A percentile compares a stretch with the other conserved stretches of the same genome.
These are phyloP conservation scores for Penicillium nordicum DNA, from an alignment of 2,329 filamentous ascomycete genomes.

Conservation along the genomic window DNA sequence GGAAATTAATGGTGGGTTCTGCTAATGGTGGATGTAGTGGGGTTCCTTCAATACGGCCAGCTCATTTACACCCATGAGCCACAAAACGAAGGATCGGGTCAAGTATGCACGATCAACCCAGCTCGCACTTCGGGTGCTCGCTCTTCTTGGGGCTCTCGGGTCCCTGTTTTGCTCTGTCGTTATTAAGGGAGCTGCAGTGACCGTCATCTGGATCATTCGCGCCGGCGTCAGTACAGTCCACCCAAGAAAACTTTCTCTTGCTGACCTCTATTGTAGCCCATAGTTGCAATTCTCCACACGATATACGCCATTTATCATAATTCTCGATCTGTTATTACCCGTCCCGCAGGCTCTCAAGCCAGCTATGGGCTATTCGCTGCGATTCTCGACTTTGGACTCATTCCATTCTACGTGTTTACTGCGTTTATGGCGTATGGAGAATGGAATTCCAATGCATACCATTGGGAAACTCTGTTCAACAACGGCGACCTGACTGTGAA, in stretches of 20 bases:
- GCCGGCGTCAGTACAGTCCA: conserved; percentile 60
- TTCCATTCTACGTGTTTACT: conserved; percentile 62
- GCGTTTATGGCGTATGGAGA: conserved; percentile 54
- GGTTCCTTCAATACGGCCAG: conserved; percentile 57
- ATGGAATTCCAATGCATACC: conserved; percentile 41
- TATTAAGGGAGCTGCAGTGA: conserved; percentile 62
- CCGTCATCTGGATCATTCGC: conserved; percentile 71
- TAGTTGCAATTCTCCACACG: conserved; percentile 67
- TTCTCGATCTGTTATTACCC: conserved; percentile 62
- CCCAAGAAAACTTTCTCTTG: neutral
- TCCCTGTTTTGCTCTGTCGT: conserved; percentile 73
- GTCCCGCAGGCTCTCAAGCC: conserved; percentile 74
- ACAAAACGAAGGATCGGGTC: conserved; percentile 67
- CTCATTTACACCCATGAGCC: conserved; percentile 63
- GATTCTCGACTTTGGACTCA: conserved; percentile 65
- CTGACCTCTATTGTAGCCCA: conserved; percentile 56
- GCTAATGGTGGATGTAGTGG: conserved; percentile 32
- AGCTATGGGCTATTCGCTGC: conserved; percentile 86
- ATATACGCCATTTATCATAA: conserved; percentile 81
- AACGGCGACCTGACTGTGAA: conserved; percentile 54
- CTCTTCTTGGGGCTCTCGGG: conserved; percentile 67
- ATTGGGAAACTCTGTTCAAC: conserved; percentile 68
- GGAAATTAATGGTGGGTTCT: conserved; percentile 1
- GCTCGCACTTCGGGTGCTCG: conserved; percentile 62
- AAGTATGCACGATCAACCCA: conserved; percentile 67